Conservation (phyloP, 306 rosid genomes). For the Nissolia schottii region DNA sequence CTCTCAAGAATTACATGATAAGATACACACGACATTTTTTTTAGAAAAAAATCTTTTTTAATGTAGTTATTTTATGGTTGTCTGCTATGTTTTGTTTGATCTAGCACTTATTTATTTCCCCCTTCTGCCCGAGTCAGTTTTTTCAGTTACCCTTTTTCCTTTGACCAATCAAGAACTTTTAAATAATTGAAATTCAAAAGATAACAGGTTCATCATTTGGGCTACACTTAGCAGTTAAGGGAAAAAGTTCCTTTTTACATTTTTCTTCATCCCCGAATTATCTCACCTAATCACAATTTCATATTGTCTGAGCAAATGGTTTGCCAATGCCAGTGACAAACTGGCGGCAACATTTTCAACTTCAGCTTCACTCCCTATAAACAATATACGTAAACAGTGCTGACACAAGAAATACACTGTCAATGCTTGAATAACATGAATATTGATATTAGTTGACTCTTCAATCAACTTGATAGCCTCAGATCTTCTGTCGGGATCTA, state of each 20-base stretch:
- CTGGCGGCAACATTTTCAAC: background rate
- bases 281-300: background rate
- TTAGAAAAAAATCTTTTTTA: background rate
- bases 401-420: background rate
- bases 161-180: too few species aligned
- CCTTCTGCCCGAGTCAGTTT: too few species aligned
- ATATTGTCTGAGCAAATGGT: background rate
- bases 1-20: background rate
- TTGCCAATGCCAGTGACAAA: background rate
- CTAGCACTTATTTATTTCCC: background rate
- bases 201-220: background rate
- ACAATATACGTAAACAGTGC: background rate
- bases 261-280: background rate
- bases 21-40: background rate
- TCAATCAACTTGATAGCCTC: constrained; percentile 79
- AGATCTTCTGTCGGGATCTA: constrained; percentile 59
- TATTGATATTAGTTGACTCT: constrained; percentile 51
- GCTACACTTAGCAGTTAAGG: background rate
- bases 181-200: too few species aligned
- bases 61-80: background rate
- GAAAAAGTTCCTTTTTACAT: background rate
- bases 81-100: background rate
- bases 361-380: background rate
- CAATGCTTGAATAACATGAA: background rate
- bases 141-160: too few species aligned